These are phyloP conservation scores for Mortierella sp. DNA, from an alignment of 371 early-diverging fungal species.

Conservation along the genomic window DNA sequence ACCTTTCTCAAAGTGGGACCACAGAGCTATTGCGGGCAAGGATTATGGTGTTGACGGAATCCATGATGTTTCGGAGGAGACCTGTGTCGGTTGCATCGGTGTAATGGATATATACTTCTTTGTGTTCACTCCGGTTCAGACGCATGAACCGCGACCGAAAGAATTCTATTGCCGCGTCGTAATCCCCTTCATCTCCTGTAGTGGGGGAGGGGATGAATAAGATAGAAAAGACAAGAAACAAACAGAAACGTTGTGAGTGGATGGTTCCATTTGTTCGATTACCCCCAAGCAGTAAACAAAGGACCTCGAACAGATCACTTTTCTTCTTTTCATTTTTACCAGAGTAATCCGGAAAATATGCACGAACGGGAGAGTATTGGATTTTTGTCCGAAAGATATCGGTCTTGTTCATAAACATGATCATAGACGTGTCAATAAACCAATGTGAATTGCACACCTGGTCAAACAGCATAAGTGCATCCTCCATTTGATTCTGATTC, in stretches of 20 bases:
- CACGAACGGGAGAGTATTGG: slow-evolving; percentile 76
- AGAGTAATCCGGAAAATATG: slow-evolving; percentile 92
- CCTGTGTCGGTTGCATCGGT: slow-evolving; percentile 76
- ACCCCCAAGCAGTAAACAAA: too few relatives aligned
- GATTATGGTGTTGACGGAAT: slow-evolving; percentile 71
- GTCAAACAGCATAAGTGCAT: slow-evolving; percentile 94
- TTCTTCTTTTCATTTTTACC: slow-evolving; percentile 8
- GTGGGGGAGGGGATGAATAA: too few relatives aligned
- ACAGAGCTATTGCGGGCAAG: slow-evolving; percentile 60
- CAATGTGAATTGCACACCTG: slow-evolving; percentile 96
- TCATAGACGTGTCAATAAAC: slow-evolving; percentile 94
- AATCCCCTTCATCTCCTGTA: slow-evolving; percentile 63
- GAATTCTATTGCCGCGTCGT: slow-evolving; percentile 68
- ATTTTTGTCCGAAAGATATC: slow-evolving; percentile 95
- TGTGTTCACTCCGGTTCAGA: slow-evolving; percentile 68
- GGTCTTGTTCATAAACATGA: slow-evolving; percentile 96
- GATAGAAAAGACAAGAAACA: not conserved
- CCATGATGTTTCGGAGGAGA: slow-evolving; percentile 72
- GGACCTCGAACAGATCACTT: too few relatives aligned
- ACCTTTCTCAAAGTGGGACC: not conserved
- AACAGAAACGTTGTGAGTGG: not conserved
- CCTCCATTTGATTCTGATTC: slow-evolving; percentile 83
- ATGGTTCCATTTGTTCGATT: not conserved
- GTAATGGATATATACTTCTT: slow-evolving; percentile 70
- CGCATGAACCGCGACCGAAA: slow-evolving; percentile 75